Evolutionary conservation across 2,329 filamentous ascomycete genomes (phyloP).

Genomic region (Basipetospora chlamydospora): DNA sequence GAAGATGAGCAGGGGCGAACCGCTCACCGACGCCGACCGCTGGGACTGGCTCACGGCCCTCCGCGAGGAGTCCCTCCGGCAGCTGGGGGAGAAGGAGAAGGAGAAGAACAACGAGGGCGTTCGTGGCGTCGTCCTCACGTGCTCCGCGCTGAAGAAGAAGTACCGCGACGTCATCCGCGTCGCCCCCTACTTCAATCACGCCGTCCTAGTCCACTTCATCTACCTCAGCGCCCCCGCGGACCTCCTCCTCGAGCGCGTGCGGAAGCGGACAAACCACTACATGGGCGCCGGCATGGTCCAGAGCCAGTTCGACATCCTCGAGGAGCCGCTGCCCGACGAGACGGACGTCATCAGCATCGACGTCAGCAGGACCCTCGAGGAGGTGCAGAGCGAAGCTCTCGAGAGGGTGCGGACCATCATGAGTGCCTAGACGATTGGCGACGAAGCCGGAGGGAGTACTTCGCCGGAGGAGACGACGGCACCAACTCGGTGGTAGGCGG

Average conservation of each 20-base stretch:
- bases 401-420: conserved; percentile 29
- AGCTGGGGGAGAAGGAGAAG: too few species aligned
- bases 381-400: conserved; percentile 47
- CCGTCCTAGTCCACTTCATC: conserved; percentile 77
- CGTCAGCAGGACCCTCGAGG: conserved; percentile 41
- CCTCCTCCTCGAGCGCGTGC: conserved; percentile 61
- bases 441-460: background rate
- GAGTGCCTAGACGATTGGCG: background rate
- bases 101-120: conserved; percentile 40
- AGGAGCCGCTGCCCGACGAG: conserved; percentile 60
- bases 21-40: conserved; percentile 81
- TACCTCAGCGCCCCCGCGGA: conserved; percentile 71
- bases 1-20: conserved; percentile 77
- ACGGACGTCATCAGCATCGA: conserved; percentile 59
- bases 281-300: conserved; percentile 95
- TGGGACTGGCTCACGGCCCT: conserved; percentile 91
- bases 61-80: conserved; percentile 50
- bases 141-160: conserved; percentile 90
- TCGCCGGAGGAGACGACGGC: too few species aligned
- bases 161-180: conserved; percentile 87
- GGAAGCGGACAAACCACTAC: conserved; percentile 66
- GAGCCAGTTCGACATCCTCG: conserved; percentile 80
- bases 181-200: conserved; percentile 58
- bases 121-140: conserved; percentile 80
- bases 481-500: too few species aligned